Conservation (phyloP, 257 asterid genomes). For the Linderniella brevidens region DNA sequence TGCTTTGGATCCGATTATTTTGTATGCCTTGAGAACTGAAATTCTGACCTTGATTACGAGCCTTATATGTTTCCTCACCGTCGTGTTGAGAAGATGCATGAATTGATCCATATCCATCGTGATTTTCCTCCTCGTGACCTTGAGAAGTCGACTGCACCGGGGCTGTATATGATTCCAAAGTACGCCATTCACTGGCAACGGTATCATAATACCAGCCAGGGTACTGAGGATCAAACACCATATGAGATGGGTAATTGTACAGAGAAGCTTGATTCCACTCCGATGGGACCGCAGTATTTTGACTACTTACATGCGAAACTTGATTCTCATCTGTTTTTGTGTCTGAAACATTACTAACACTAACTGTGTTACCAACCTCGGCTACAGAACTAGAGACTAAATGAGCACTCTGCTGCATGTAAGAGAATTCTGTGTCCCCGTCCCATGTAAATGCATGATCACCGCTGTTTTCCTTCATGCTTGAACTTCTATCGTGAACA, state of each 20-base stretch:
- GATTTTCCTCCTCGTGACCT: conserved; percentile 30
- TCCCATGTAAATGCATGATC: conserved; percentile 24
- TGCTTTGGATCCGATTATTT: too few species aligned
- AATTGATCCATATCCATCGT: conserved; percentile 19
- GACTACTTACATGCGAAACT: conserved; percentile 24
- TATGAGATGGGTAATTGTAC: conserved; percentile 51
- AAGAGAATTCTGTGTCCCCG: conserved; percentile 39
- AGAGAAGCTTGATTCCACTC: conserved; percentile 42
- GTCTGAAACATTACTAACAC: conserved; percentile 20
- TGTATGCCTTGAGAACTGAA: conserved; percentile 14
- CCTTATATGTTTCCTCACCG: conserved; percentile 15
- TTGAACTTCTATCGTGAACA: conserved; percentile 21
- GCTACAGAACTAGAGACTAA: conserved; percentile 33
- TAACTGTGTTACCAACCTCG: conserved; percentile 33
- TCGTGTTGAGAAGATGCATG: conserved; percentile 22
- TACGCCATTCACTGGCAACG: conserved; percentile 46
- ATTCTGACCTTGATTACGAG: conserved; percentile 18
- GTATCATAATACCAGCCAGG: conserved; percentile 92
- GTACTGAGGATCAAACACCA: conserved; percentile 87
- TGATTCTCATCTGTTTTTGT: conserved; percentile 39
- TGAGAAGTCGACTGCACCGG: conserved; percentile 33
- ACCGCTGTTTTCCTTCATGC: conserved; percentile 17
- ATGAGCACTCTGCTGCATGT: conserved; percentile 56
- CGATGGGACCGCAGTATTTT: conserved; percentile 17
- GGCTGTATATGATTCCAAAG: conserved; percentile 42